Conservation (phyloP, 176 grass and related monocot genomes). For the Triticum dicoccoides region DNA sequence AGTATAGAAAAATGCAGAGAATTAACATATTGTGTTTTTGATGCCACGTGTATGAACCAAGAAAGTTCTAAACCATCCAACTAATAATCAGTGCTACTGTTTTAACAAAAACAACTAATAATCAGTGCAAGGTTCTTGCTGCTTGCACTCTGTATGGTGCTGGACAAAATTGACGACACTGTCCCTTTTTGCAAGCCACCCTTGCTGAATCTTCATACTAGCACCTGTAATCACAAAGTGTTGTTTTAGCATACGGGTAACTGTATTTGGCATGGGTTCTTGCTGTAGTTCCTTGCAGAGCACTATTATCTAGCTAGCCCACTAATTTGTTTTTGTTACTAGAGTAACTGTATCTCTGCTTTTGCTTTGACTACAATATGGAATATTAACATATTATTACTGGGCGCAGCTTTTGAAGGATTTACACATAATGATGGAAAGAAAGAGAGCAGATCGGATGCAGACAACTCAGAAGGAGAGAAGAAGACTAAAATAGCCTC, state of each 20-base stretch:
- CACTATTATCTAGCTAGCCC: background rate
- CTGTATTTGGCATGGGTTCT: background rate
- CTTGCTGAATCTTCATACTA: conserved; percentile 3
- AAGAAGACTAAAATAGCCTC: conserved; percentile 77
- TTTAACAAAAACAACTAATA: too few species aligned
- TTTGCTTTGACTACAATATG: conserved; percentile 32
- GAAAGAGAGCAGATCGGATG: conserved; percentile 71
- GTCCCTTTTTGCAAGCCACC: background rate
- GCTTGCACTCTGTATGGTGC: background rate
- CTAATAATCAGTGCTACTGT: too few species aligned
- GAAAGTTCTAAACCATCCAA: background rate
- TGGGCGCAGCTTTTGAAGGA: conserved; percentile 68
- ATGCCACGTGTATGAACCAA: background rate
- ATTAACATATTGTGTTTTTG: background rate
- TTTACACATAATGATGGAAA: conserved; percentile 51
- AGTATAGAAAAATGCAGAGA: background rate
- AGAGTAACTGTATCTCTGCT: background rate
- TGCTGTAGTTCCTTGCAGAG: conserved; percentile 3
- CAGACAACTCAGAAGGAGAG: conserved; percentile 81
- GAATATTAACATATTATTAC: conserved; percentile 8
- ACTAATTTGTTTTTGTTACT: background rate
- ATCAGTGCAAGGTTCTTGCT: background rate
- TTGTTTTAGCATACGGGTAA: background rate
- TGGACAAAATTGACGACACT: background rate
- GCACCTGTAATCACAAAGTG: background rate